Base-by-base conservation (phyloP, 805 yeast genomes). In the Nakazawaea molendinolei region DNA sequence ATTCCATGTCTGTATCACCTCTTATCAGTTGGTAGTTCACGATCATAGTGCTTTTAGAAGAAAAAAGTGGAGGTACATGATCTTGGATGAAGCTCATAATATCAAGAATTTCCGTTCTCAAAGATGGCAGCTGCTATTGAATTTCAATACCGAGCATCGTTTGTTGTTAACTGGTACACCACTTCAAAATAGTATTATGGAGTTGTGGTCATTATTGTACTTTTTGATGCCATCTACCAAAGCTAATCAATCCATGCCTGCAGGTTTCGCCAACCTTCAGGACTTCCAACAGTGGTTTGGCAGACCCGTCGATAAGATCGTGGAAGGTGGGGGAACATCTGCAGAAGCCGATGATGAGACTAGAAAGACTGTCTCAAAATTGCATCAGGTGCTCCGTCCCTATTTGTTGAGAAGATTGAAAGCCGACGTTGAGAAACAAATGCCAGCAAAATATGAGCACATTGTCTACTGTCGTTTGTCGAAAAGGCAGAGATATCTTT, bases 281-380 rank as follows among this genome's bases (percentile, higher is more conserved):
- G 95, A 92, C 51, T 92, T 92, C 56, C 98, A 92, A 51, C 94
- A 85, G 45, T 92, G 98, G 99, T 92, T 92, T 58, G 95, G 97
- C n/a, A 75, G 79, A 42, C 98, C 99, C 0, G 97, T 92, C 4
- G 97, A 92, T 55, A 83, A 76, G 46, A 76, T 92, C 42, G 78
- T 92, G 36, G 97, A 92, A 56, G 81, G 76, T 40, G 85, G 81
- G 21, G 60, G 58, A 4, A 62, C 67, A 8, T 44, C 46, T 27
- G 41, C 51, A 4, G 64, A 59, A 10, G 65, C 61, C n/a, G 84
- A 76, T 45, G 73, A 79, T 47, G 97, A 92, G 50, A 86, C 97
- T 0, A 74, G 74, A 42, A 75, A 77, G 43, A 89, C 97, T 0
- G 95, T 92, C 21, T 66, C 84, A 9, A 83, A 94, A 51, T 67